A percentile compares a stretch with the other conserved stretches of the same genome.
phyloP scores from a whole-genome alignment of 2,329 filamentous ascomycete species.

The Ophiostoma quercus region DNA sequence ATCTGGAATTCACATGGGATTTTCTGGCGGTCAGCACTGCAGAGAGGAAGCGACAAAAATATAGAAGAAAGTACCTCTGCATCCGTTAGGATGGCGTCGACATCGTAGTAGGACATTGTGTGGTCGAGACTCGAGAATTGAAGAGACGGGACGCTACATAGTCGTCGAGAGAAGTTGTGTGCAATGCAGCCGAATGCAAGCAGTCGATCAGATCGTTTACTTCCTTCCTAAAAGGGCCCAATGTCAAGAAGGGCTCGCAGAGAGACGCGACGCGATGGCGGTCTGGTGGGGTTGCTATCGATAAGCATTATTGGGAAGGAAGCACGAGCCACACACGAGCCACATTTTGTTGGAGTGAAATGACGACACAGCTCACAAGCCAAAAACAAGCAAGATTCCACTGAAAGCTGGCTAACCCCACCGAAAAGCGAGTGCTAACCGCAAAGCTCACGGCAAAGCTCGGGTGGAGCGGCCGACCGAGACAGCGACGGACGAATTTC shows the following conservation, averaged over 20 bases:
- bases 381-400: neutral
- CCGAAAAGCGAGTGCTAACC: neutral
- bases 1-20: conserved; percentile 92
- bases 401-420: neutral
- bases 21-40: conserved; percentile 49
- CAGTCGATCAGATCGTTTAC: neutral
- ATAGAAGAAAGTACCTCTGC: conserved; percentile 54
- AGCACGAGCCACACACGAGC: conserved; percentile 12
- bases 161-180: neutral
- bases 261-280: conserved; percentile 20
- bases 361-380: conserved; percentile 20
- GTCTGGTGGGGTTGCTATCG: neutral
- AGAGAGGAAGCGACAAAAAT: neutral
- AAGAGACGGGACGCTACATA: conserved; percentile 1
- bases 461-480: conserved; percentile 20
- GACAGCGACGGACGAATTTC: neutral
- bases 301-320: neutral
- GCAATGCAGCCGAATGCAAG: neutral
- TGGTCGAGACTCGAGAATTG: neutral
- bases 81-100: conserved; percentile 79
- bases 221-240: conserved; percentile 6
- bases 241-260: neutral
- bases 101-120: conserved; percentile 72
- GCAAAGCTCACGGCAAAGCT: conserved; percentile 21
- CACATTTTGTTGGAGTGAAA: conserved; percentile 1